Percentiles rank a stretch among this genome's conserved stretches.
Evolutionary conservation across 1,284 basidiomycete genomes (phyloP).

Genomic region (Pyrrhoderma lamaoense): DNA sequence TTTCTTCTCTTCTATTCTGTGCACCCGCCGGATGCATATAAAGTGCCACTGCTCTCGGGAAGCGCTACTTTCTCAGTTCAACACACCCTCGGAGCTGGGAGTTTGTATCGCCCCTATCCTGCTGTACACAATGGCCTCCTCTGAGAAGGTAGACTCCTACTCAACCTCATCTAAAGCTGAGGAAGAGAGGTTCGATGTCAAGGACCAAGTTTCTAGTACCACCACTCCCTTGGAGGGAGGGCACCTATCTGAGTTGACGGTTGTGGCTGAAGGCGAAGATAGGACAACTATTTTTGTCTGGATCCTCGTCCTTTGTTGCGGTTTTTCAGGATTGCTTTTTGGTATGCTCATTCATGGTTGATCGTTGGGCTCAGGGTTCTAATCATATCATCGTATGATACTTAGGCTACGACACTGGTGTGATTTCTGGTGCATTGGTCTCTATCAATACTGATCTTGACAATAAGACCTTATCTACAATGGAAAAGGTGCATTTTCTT

Average conservation of each 20-base stretch:
- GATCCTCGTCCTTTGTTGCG: conserved; percentile 57
- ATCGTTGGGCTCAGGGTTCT: no score
- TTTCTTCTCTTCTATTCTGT: no score
- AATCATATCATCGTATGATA: background rate
- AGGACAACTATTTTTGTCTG: conserved; percentile 64
- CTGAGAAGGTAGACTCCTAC: no score
- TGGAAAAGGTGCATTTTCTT: conserved; percentile 49
- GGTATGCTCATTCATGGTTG: conserved; percentile 32
- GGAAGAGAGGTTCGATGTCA: no score
- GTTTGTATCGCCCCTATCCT: no score
- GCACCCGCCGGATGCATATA: no score
- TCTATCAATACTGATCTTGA: conserved; percentile 67
- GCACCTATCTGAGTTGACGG: conserved; percentile 53
- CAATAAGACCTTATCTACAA: conserved; percentile 45
- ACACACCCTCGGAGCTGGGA: no score
- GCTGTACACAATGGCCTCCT: no score
- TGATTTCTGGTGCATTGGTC: conserved; percentile 71
- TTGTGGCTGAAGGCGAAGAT: conserved; percentile 65
- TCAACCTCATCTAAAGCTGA: no score
- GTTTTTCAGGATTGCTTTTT: conserved; percentile 72
- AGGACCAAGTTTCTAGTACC: no score
- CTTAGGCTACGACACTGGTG: conserved; percentile 73
- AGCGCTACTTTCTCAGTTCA: no score
- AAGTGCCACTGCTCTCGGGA: no score
- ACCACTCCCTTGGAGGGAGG: conserved; percentile 26